phyloP scores from a whole-genome alignment of 1,284 basidiomycete genomes.

The Kalmanozyma brasiliensis region DNA sequence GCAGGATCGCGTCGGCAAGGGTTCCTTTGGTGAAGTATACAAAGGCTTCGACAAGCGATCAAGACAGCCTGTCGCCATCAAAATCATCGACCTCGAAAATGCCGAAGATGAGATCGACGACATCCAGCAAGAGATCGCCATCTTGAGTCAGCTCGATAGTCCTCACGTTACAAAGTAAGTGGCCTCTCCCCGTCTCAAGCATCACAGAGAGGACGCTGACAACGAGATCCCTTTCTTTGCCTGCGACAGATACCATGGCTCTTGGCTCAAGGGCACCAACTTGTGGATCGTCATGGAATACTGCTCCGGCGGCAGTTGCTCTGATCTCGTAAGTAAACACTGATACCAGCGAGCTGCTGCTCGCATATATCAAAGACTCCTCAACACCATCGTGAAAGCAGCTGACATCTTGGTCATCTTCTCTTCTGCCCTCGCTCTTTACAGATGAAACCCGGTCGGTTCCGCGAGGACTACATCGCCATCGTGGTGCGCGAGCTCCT shows the following conservation, averaged over 20 bases:
- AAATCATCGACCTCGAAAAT: constrained; percentile 98
- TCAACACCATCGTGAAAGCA: no score
- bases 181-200: background rate
- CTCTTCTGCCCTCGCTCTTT: background rate
- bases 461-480: constrained; percentile 97
- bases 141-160: constrained; percentile 95
- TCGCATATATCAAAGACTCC: no score
- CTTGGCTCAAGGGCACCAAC: constrained; percentile 88
- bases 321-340: constrained; percentile 69
- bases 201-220: no score
- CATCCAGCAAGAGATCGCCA: constrained; percentile 98
- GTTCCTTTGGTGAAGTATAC: constrained; percentile 67
- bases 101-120: constrained; percentile 99
- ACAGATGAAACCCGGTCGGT: constrained; percentile 96
- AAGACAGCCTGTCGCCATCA: constrained; percentile 73
- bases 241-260: constrained; percentile 86
- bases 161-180: constrained; percentile 86
- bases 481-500: constrained; percentile 93
- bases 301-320: constrained; percentile 72
- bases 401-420: constrained; percentile 23
- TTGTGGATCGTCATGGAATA: constrained; percentile 99
- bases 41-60: constrained; percentile 61
- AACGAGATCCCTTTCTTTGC: background rate
- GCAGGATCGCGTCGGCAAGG: constrained; percentile 83
- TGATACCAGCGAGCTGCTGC: no score